These are phyloP conservation scores for Scedosporium aurantiacum DNA, from an alignment of 2,329 filamentous ascomycete genomes.

Conservation along the genomic window DNA sequence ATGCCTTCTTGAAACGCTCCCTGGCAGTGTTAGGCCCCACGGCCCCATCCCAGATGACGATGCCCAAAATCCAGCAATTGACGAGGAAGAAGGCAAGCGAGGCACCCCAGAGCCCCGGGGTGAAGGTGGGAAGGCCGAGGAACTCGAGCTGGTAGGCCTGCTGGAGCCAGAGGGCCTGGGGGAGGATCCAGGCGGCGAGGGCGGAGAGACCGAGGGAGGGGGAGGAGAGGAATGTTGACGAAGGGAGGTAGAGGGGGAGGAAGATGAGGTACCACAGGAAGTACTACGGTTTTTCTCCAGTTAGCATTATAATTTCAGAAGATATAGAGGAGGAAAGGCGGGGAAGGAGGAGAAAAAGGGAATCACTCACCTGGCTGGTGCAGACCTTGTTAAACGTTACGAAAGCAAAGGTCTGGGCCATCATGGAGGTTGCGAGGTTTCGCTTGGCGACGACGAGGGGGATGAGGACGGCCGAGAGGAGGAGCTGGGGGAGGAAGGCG, in stretches of 20 bases:
- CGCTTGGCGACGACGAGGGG: constrained; percentile 68
- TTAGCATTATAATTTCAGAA: neutral
- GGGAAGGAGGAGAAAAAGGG: neutral
- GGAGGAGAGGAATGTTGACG: constrained; percentile 56
- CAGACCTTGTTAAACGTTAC: constrained; percentile 98
- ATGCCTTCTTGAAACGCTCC: neutral
- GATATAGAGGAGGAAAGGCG: neutral
- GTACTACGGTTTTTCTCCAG: constrained; percentile 46
- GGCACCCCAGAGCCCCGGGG: constrained; percentile 69
- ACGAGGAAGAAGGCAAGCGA: constrained; percentile 71
- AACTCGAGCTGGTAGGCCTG: constrained; percentile 70
- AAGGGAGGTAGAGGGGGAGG: constrained; percentile 78
- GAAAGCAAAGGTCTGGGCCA: constrained; percentile 94
- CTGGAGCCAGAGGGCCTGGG: constrained; percentile 67
- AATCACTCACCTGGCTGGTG: constrained; percentile 70
- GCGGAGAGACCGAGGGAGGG: constrained; percentile 53
- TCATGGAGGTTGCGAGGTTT: constrained; percentile 72
- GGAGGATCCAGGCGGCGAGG: constrained; percentile 59
- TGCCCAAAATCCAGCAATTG: constrained; percentile 78
- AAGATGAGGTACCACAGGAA: constrained; percentile 98
- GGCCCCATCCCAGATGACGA: constrained; percentile 59
- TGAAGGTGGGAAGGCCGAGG: constrained; percentile 69
- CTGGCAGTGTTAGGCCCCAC: neutral
- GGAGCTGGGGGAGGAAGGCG: constrained; percentile 79
- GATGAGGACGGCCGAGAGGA: constrained; percentile 67